phyloP scores from a whole-genome alignment of 225 moss, liverwort and hornwort genomes.

The Sphagnum contortum region DNA sequence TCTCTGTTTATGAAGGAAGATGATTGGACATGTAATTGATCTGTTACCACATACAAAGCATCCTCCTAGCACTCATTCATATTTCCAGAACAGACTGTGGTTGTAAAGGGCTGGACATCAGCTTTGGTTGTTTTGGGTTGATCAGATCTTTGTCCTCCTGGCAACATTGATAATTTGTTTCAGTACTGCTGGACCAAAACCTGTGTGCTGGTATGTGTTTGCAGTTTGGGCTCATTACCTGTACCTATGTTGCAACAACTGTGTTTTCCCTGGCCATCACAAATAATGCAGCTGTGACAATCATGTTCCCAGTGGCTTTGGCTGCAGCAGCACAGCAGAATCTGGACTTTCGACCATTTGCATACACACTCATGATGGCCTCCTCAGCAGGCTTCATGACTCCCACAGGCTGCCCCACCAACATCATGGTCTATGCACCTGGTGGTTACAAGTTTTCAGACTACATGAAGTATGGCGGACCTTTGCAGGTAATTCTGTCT shows the following conservation, averaged over 20 bases:
- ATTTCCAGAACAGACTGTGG: too few relatives aligned
- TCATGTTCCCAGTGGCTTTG: constrained; percentile 92
- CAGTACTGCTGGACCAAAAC: too few relatives aligned
- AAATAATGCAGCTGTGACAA: constrained; percentile 85
- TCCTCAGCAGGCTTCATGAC: constrained; percentile 95
- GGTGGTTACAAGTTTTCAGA: constrained; percentile 75
- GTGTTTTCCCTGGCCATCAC: constrained; percentile 92
- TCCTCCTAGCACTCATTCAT: too few relatives aligned
- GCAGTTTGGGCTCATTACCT: constrained; percentile 80
- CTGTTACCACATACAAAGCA: constrained; percentile 24
- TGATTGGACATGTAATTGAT: too few relatives aligned
- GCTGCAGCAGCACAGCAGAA: constrained; percentile 56
- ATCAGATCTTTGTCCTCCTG: too few relatives aligned
- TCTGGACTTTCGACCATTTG: constrained; percentile 80
- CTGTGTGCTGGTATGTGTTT: not conserved
- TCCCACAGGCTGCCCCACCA: constrained; percentile 80
- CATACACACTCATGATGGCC: constrained; percentile 84
- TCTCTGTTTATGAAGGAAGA: too few relatives aligned
- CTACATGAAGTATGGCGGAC: constrained; percentile 70
- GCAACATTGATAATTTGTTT: too few relatives aligned
- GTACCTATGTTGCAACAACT: constrained; percentile 74
- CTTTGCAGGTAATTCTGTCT: constrained; percentile 44
- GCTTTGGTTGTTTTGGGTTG: too few relatives aligned
- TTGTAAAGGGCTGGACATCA: too few relatives aligned
- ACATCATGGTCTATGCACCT: constrained; percentile 70